phyloP scores from a whole-genome alignment of 169 alveolate genomes.

The Eimeria brunetti region DNA sequence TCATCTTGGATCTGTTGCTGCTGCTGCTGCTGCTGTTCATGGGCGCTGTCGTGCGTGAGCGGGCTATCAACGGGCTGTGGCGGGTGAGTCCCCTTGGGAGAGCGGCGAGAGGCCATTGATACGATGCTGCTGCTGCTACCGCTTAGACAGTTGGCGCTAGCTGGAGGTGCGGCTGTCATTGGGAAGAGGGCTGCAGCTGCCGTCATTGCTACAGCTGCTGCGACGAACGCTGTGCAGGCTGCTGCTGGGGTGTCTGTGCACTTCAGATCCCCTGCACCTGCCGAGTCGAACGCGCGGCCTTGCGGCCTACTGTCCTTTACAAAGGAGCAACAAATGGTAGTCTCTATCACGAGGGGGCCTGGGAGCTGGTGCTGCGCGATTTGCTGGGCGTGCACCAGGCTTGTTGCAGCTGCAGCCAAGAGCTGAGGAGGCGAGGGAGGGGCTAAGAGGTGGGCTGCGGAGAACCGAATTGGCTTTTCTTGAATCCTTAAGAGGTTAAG shows the following conservation, averaged over 20 bases:
- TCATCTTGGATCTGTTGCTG: not conserved
- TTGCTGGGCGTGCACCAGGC: not conserved
- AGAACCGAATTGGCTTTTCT: not conserved
- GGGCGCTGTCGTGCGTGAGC: constrained; percentile 7
- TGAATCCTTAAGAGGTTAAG: not conserved
- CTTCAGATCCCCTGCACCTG: constrained; percentile 3
- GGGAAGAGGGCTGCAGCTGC: constrained; percentile 68
- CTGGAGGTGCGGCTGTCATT: constrained; percentile 45
- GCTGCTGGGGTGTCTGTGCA: constrained; percentile 18
- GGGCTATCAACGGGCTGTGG: constrained; percentile 31
- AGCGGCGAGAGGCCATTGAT: constrained; percentile 30
- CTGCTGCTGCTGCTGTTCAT: constrained; percentile 31
- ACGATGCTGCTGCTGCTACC: constrained; percentile 11
- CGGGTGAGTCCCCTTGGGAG: constrained; percentile 22
- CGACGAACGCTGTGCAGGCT: not conserved
- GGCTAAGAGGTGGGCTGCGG: not conserved
- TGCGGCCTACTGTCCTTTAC: not conserved
- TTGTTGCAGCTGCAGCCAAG: not conserved
- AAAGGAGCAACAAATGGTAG: not conserved
- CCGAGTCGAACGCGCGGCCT: constrained; percentile 1
- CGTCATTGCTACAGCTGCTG: constrained; percentile 20
- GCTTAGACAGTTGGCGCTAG: constrained; percentile 15
- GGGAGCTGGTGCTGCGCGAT: not conserved
- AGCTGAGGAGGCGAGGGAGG: not conserved
- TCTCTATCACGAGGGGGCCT: not conserved